Evolutionary conservation across 306 rosid genomes (phyloP).

Genomic region (Trifolium repens): DNA sequence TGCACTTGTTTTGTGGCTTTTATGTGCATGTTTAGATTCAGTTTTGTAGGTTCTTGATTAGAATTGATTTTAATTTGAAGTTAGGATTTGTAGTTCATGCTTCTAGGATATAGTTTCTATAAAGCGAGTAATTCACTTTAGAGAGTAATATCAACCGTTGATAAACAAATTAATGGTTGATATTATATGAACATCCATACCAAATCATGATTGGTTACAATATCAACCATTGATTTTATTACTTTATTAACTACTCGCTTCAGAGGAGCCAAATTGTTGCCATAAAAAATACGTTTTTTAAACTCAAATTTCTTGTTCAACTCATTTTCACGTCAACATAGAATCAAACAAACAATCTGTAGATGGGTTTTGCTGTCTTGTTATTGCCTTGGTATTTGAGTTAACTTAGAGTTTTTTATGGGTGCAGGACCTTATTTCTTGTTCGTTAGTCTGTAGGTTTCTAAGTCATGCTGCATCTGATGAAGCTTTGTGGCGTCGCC

Average conservation of each 20-base stretch:
- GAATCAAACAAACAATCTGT: neutral
- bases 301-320: neutral
- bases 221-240: too few species aligned
- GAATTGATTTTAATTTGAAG: neutral
- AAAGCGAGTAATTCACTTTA: too few species aligned
- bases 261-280: too few species aligned
- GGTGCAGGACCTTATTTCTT: constrained; percentile 82
- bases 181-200: too few species aligned
- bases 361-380: constrained; percentile 5
- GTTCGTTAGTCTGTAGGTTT: constrained; percentile 81
- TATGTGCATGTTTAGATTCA: neutral
- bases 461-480: constrained; percentile 85
- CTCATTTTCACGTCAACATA: neutral
- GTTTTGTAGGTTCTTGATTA: neutral
- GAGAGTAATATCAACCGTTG: too few species aligned
- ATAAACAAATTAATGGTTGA: too few species aligned
- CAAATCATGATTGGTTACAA: too few species aligned
- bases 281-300: neutral
- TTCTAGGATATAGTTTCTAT: neutral
- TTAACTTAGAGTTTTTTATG: constrained; percentile 34
- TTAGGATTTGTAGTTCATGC: neutral
- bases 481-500: constrained; percentile 92
- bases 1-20: neutral
- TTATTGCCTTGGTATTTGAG: constrained; percentile 15
- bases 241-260: too few species aligned